Evolutionary conservation across 2,329 filamentous ascomycete genomes (phyloP).

Genomic region (Neospermospora avenae): DNA sequence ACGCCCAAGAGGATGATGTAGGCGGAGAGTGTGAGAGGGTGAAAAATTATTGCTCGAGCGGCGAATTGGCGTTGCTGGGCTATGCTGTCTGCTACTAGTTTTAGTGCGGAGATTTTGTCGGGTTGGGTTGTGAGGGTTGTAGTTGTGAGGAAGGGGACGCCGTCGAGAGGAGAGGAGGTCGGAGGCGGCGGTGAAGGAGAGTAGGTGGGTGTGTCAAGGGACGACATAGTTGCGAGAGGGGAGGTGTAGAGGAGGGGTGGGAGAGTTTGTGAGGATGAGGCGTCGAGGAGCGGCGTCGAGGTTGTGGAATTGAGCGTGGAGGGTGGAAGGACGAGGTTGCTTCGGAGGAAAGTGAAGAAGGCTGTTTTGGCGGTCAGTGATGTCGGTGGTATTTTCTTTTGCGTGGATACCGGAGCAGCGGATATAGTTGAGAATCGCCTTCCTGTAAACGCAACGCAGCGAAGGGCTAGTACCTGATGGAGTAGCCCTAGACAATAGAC

Average conservation of each 20-base stretch:
- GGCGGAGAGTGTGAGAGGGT: constrained; percentile 52
- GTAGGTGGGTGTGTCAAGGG: constrained; percentile 16
- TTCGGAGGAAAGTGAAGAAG: constrained; percentile 78
- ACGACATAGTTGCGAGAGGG: constrained; percentile 38
- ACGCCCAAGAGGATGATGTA: constrained; percentile 44
- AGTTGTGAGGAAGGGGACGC: constrained; percentile 62
- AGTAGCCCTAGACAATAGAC: neutral
- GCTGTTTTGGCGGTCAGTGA: constrained; percentile 46
- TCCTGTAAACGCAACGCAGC: neutral
- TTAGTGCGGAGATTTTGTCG: constrained; percentile 66
- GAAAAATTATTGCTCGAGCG: constrained; percentile 59
- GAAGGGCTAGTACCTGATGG: neutral
- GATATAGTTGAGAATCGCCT: neutral
- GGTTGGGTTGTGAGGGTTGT: constrained; percentile 50
- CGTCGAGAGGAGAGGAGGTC: constrained; percentile 39
- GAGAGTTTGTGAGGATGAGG: constrained; percentile 43
- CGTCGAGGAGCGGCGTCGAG: constrained; percentile 61
- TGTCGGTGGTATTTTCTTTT: neutral
- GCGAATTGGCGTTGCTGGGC: constrained; percentile 76
- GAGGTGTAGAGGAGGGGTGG: constrained; percentile 37
- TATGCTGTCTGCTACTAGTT: constrained; percentile 75
- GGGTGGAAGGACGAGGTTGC: constrained; percentile 69
- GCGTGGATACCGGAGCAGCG: neutral
- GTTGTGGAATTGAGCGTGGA: constrained; percentile 49
- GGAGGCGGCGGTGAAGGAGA: constrained; percentile 21